Evolutionary conservation across 768 basidiomycete genomes (phyloP).

Genomic region (Termitomyces sp.): DNA sequence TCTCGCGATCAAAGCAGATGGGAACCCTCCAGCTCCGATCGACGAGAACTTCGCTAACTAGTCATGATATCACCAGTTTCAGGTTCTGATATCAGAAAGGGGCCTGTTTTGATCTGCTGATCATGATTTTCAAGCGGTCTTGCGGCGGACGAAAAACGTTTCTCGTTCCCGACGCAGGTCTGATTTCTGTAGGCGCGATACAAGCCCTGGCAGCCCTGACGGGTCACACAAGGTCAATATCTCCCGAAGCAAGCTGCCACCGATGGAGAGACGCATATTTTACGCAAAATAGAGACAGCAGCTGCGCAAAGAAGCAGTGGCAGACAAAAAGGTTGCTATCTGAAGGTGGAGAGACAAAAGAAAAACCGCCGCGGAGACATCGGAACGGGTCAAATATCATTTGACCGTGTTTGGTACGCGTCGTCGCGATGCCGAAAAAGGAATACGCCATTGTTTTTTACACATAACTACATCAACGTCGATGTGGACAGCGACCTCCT

Average conservation of each 20-base stretch:
- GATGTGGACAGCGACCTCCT: not conserved
- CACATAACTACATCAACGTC: slow-evolving; percentile 5
- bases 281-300: not conserved
- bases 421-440: slow-evolving; percentile 14
- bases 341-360: not conserved
- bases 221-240: not conserved
- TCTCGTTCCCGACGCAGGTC: not conserved
- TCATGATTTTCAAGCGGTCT: not conserved
- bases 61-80: not conserved
- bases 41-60: not conserved
- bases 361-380: not conserved
- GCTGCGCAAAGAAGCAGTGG: not conserved
- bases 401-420: slow-evolving; percentile 16
- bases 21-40: not conserved
- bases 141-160: slow-evolving; percentile 2
- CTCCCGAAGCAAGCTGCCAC: not conserved
- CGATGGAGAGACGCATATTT: not conserved
- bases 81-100: slow-evolving; percentile 1
- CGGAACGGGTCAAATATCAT: not conserved
- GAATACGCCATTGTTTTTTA: slow-evolving; percentile 10
- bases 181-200: not conserved
- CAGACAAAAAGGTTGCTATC: not conserved
- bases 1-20: not conserved
- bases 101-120: not conserved
- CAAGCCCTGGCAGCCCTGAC: not conserved